These are phyloP conservation scores for Termitomyces sp. DNA, from an alignment of 768 basidiomycete genomes.

Conservation along the genomic window DNA sequence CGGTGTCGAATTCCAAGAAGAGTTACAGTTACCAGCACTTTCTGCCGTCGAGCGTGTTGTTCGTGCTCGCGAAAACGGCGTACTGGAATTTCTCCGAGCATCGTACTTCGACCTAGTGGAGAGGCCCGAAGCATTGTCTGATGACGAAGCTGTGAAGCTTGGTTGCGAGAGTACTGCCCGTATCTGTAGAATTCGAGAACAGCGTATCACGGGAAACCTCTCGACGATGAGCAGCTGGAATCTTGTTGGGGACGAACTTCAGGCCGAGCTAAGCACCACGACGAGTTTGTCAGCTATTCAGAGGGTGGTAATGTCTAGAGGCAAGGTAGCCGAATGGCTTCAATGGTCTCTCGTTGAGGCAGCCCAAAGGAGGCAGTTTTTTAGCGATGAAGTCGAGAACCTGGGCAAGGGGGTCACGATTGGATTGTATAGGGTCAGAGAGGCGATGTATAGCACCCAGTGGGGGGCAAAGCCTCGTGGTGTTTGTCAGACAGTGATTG, in stretches of 20 bases:
- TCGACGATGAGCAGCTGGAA: neutral
- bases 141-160: neutral
- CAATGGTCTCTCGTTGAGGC: neutral
- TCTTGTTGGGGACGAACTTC: neutral
- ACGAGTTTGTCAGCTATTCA: neutral
- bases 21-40: neutral
- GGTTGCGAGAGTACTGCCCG: neutral
- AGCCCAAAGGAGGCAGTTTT: neutral
- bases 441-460: neutral
- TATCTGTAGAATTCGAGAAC: neutral
- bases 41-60: neutral
- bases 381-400: neutral
- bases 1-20: neutral
- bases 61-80: neutral
- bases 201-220: neutral
- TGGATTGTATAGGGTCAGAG: neutral
- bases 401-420: neutral
- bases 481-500: neutral
- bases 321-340: neutral
- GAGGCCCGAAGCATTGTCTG: neutral
- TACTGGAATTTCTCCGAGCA: neutral
- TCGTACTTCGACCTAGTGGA: neutral
- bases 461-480: neutral
- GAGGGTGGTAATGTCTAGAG: neutral
- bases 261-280: neutral